Conservation (phyloP, 495 filamentous ascomycete genomes). For the Platismatia glauca region DNA sequence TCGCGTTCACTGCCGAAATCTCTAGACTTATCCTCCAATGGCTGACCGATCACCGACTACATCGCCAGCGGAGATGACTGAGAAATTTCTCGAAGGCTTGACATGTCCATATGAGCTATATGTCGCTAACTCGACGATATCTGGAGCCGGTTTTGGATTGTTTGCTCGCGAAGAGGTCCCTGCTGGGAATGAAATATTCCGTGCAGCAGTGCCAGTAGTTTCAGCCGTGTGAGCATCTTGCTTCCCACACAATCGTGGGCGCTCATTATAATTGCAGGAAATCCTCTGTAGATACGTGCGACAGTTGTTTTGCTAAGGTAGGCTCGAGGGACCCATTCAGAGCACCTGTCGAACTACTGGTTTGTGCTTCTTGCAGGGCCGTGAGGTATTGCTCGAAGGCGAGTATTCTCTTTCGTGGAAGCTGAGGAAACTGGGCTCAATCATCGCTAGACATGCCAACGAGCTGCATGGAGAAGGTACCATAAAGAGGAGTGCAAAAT, state of each 20-base stretch:
- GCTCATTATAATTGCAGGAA: neutral
- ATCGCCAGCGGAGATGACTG: too few species aligned
- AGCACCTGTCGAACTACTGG: neutral
- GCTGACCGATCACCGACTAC: too few species aligned
- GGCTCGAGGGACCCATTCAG: conserved; percentile 1
- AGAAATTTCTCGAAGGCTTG: conserved; percentile 1
- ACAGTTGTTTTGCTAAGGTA: conserved; percentile 1
- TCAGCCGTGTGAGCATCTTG: conserved; percentile 6
- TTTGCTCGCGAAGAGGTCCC: conserved; percentile 12
- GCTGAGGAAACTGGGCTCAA: neutral
- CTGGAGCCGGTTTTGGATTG: conserved; percentile 6
- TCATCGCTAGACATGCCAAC: neutral
- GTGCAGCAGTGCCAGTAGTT: neutral
- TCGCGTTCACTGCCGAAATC: too few species aligned
- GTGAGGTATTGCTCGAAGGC: conserved; percentile 2
- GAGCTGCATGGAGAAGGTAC: neutral
- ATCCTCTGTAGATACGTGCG: neutral
- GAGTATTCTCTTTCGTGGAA: neutral
- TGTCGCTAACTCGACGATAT: conserved; percentile 1
- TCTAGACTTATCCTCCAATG: too few species aligned
- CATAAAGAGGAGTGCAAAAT: conserved; percentile 5
- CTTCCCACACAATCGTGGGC: neutral
- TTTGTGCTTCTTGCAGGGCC: conserved; percentile 2
- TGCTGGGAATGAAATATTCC: conserved; percentile 7
- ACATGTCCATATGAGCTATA: conserved; percentile 4